Base-by-base conservation (phyloP, 1,284 basidiomycete species). In the Cryptococcus amylolentus region DNA sequence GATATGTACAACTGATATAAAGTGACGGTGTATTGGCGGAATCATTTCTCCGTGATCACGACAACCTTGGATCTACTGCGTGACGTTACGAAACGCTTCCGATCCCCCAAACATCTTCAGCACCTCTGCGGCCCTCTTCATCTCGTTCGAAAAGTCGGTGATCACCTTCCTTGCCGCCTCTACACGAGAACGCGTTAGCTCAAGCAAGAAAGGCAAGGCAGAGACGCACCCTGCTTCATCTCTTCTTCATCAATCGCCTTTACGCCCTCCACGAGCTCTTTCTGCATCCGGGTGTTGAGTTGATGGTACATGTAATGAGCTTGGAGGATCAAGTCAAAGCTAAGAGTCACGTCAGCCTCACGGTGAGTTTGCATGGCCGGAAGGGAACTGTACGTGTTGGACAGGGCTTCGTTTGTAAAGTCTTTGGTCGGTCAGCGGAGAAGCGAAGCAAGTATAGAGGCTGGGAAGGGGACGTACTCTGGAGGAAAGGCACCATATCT, bases 171-270 rank as follows among this genome's bases (percentile, higher is more conserved):
- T 39, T 12, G 45, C 54, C 10, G 60, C 52, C 52, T 64, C 65
- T 61, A n/a, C 13, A 13, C 20, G 3, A 23, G 5, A 23, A n/a
- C 26, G 13, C 18, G 5, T 9, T 12, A 31, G 9, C 23, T n/a
- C 20, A 40, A 18, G n/a, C 9, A 31, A 50, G 18, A 18, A n/a
- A n/a, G 20, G 9, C 13, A 6, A 40, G 20, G 9, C 37, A 14
- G 31, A n/a, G 37, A 60, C 67, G 50, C 45, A 73, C 71, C 55
- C 20, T 73, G 71, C 44, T 58, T 60, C 5, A 14, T 28, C 41
- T 72, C 67, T 50, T 72, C 62, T 12, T 13, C 60, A 27, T 60
- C 54, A 50, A 73, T 68, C 7, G 31, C 45, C 10, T 40, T 18
- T 1, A 68, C 56, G 12, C 66, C 67, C 1, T 54, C 46, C n/a